Base-by-base conservation (phyloP, 305 asterid species). In the Solanum aculeatissimum region DNA sequence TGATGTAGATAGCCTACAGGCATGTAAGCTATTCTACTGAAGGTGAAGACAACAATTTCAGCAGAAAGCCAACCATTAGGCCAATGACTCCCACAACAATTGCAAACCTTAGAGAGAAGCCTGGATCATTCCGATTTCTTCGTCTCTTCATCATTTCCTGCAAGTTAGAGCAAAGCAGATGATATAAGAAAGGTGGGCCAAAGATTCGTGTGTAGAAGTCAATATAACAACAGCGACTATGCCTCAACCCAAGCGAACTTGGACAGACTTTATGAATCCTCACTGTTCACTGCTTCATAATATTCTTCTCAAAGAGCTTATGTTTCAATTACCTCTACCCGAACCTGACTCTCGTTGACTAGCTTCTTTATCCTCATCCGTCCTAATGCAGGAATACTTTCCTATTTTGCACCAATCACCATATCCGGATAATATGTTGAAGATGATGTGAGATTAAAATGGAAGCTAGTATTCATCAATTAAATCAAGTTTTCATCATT, bases 21-120 rank as follows among this genome's bases (percentile, higher is more conserved):
- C 25, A 63, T 27, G 70, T 5, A 63, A 85, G 83, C 89, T 86
- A 91, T 81, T 84, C 85, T 74, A 89, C 81, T 40, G 93, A 66
- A 80, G 89, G 94, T 11, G 92, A 90, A 85, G 88, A 86, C 88
- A 91, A 88, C 70, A 91, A 89, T 84, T 92, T 92, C 83, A 92
- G 83, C 72, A 95, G 87, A 77, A 92, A 87, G 58, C 98, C 98
- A 65, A 88, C 88, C 84, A 85, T 83, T 45, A 92, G 75, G 63
- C 98, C 97, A 54, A 93, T 89, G 77, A 95, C 43, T 69, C 95
- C 97, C 84, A 92, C 97, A 63, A 91, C 53, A 85, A 93, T 84
- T 6, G 95, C 89, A 83, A 91, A 90, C 84, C 75, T 87, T 38
- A 93, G 9, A 60, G 98, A 91, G 84, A 92, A 89, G 68, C 93